These are phyloP conservation scores for Tetragonia tetragonoides DNA, from an alignment of 148 eudicot genomes.

Conservation along the genomic window DNA sequence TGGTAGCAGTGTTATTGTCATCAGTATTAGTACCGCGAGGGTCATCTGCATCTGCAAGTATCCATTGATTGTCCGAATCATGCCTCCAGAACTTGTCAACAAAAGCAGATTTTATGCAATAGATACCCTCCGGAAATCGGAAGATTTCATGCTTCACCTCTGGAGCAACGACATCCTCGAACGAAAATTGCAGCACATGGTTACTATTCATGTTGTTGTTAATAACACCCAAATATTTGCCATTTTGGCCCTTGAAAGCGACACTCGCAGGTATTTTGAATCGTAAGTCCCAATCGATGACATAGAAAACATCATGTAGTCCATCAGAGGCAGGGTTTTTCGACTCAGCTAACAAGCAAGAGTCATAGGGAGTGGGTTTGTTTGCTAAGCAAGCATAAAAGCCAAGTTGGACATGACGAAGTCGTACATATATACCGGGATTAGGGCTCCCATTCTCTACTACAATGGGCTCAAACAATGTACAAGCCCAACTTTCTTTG, in stretches of 20 bases:
- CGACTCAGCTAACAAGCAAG: constrained; percentile 14
- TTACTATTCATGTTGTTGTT: neutral
- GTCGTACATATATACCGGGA: neutral
- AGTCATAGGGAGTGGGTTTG: neutral
- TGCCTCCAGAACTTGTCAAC: too few species aligned
- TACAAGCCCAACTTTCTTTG: constrained; percentile 19
- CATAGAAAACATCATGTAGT: neutral
- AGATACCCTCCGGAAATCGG: too few species aligned
- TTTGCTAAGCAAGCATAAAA: neutral
- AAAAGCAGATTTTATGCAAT: too few species aligned
- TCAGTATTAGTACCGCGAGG: too few species aligned
- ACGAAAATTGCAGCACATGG: too few species aligned
- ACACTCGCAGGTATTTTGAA: neutral
- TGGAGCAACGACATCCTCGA: too few species aligned
- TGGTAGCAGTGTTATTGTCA: too few species aligned
- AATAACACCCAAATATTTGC: neutral
- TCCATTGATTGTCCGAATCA: too few species aligned
- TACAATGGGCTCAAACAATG: constrained; percentile 14
- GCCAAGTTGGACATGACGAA: constrained; percentile 19
- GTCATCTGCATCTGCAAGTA: too few species aligned
- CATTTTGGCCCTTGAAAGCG: constrained; percentile 13
- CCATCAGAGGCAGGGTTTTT: neutral
- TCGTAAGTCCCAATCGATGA: neutral
- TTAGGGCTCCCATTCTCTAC: neutral
- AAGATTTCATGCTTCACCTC: too few species aligned